Conservation (phyloP, 2,329 filamentous ascomycete genomes). For the Sporothrix schenckii region DNA sequence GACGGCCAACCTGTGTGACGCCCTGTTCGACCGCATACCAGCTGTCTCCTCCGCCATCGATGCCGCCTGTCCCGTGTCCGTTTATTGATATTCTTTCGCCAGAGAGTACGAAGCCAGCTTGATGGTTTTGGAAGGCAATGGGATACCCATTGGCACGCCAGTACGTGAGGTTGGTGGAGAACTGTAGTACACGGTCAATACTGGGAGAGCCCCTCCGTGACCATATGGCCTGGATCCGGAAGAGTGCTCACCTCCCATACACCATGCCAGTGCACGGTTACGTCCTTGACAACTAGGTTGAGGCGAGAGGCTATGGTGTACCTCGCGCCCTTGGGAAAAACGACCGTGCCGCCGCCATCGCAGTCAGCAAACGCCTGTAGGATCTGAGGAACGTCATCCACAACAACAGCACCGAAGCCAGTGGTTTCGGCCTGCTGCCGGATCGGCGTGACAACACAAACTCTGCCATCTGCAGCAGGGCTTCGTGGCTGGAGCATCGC, state of each 20-base stretch:
- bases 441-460: slow-evolving; percentile 37
- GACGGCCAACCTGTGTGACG: slow-evolving; percentile 53
- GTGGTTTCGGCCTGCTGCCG: slow-evolving; percentile 26
- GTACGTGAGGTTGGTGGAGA: slow-evolving; percentile 56
- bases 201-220: not conserved
- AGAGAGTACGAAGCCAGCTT: slow-evolving; percentile 55
- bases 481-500: slow-evolving; percentile 10
- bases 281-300: slow-evolving; percentile 54
- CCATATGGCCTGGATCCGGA: not conserved
- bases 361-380: slow-evolving; percentile 39
- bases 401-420: not conserved
- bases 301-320: slow-evolving; percentile 56
- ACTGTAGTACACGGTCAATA: slow-evolving; percentile 38
- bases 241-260: slow-evolving; percentile 49
- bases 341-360: slow-evolving; percentile 44
- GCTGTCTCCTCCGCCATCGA: slow-evolving; percentile 57
- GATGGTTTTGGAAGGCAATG: slow-evolving; percentile 59
- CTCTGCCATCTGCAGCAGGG: slow-evolving; percentile 35
- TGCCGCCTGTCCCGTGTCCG: slow-evolving; percentile 56
- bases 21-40: slow-evolving; percentile 57
- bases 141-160: slow-evolving; percentile 59
- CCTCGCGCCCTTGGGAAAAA: slow-evolving; percentile 54
- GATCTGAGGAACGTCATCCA: slow-evolving; percentile 40
- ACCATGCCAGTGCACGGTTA: slow-evolving; percentile 57
- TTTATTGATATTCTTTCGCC: slow-evolving; percentile 56